A percentile compares a stretch with the other conserved stretches of the same genome.
These are phyloP conservation scores for Fusarium tjaetaba DNA, from an alignment of 2,329 filamentous ascomycete genomes.

Conservation along the genomic window DNA sequence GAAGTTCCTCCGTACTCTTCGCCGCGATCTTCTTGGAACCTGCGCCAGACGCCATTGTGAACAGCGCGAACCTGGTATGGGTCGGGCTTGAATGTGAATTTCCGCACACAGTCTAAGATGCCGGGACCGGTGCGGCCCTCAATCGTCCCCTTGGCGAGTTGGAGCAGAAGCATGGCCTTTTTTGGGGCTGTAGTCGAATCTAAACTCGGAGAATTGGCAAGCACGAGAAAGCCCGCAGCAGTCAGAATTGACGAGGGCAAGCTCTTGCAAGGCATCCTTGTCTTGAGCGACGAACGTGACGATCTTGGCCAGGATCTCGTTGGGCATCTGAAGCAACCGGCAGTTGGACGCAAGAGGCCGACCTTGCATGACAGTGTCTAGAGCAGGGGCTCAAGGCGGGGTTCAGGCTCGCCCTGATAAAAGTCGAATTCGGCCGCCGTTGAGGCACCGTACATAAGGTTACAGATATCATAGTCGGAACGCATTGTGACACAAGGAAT, in stretches of 20 bases:
- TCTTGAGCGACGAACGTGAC: no score
- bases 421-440: not conserved
- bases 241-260: slow-evolving; percentile 19
- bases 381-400: not conserved
- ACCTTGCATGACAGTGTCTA: slow-evolving; percentile 4
- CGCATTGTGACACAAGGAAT: not conserved
- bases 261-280: no score
- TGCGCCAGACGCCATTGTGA: no score
- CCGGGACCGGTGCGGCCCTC: no score
- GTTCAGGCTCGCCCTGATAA: not conserved
- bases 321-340: not conserved
- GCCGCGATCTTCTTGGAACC: no score
- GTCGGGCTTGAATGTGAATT: no score
- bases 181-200: not conserved
- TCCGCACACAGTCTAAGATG: no score
- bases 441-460: not conserved
- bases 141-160: no score
- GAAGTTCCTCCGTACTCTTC: no score
- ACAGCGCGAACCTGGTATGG: no score
- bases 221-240: slow-evolving; percentile 25
- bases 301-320: no score
- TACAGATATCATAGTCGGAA: not conserved
- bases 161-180: no score
- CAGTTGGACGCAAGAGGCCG: not conserved
- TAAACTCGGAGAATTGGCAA: slow-evolving; percentile 21